phyloP scores from a whole-genome alignment of 331 rosid genomes.

The Ulmus americana region DNA sequence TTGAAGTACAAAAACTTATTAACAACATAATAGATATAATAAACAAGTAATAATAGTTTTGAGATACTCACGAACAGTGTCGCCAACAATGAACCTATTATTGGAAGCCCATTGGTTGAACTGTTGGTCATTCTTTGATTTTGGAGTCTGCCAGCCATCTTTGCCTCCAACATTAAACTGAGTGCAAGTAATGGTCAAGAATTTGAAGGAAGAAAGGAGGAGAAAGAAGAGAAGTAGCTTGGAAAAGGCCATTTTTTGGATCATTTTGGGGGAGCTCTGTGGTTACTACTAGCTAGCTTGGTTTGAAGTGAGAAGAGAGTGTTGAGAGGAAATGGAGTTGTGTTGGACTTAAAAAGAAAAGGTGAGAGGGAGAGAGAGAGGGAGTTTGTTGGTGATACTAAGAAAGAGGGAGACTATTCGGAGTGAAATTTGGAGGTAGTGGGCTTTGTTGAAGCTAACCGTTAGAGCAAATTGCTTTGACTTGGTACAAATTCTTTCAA shows the following conservation, averaged over 20 bases:
- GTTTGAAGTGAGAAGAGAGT: not conserved
- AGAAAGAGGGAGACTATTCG: constrained; percentile 29
- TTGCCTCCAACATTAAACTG: constrained; percentile 58
- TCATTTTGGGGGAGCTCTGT: constrained; percentile 32
- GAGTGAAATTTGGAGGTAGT: constrained; percentile 43
- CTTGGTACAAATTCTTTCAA: constrained; percentile 29
- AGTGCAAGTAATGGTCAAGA: constrained; percentile 21
- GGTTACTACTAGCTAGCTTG: not conserved
- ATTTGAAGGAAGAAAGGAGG: constrained; percentile 19
- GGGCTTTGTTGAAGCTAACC: constrained; percentile 19
- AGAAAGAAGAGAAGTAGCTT: constrained; percentile 25
- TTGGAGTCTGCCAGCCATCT: constrained; percentile 62
- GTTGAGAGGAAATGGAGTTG: not conserved
- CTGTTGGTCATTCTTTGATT: constrained; percentile 25
- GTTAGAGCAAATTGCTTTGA: constrained; percentile 32
- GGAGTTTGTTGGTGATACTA: constrained; percentile 28
- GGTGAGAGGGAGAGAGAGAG: not conserved
- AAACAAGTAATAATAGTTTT: not conserved
- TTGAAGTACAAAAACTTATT: not conserved
- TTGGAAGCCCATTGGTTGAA: constrained; percentile 75
- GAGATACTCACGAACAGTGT: constrained; percentile 57
- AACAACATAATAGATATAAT: not conserved
- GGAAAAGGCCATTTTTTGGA: constrained; percentile 31
- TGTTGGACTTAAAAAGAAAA: constrained; percentile 26
- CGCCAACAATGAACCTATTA: constrained; percentile 57